Evolutionary conservation across 805 yeast species (phyloP).

Genomic region (Saccharomycopsis sp.): DNA sequence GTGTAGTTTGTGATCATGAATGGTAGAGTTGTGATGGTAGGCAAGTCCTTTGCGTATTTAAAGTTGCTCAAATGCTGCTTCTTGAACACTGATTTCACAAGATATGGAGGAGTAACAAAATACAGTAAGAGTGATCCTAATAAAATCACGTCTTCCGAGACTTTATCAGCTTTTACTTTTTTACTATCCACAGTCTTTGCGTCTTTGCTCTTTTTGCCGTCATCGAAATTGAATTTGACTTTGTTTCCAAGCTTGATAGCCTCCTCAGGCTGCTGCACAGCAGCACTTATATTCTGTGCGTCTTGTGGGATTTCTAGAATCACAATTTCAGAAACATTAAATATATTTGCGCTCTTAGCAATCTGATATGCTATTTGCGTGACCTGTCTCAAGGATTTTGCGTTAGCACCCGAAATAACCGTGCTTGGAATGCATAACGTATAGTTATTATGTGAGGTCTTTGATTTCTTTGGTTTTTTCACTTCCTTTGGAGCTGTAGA

Average conservation of each 20-base stretch:
- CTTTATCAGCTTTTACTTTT: constrained; percentile 22
- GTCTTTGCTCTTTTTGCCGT: constrained; percentile 17
- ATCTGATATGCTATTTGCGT: constrained; percentile 72
- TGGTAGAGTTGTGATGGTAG: constrained; percentile 68
- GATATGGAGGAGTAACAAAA: constrained; percentile 80
- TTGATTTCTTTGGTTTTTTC: not conserved
- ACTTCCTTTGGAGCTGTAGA: not conserved
- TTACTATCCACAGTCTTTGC: not conserved
- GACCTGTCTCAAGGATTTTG: constrained; percentile 63
- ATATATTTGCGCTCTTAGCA: constrained; percentile 66
- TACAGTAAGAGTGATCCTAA: constrained; percentile 69
- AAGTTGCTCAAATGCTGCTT: constrained; percentile 41
- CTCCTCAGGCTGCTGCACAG: not conserved
- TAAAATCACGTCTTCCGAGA: constrained; percentile 38
- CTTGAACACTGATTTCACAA: constrained; percentile 58
- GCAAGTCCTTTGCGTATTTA: constrained; percentile 60
- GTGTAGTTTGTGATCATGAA: constrained; percentile 43
- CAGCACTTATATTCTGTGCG: not conserved
- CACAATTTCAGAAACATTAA: constrained; percentile 67
- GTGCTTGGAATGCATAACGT: constrained; percentile 72
- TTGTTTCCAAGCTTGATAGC: constrained; percentile 18
- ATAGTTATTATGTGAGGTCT: constrained; percentile 29
- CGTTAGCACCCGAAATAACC: constrained; percentile 46
- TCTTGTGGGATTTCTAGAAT: constrained; percentile 47
- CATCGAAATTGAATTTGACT: constrained; percentile 27